A percentile compares a stretch with the other conserved stretches of the same genome.
Conservation (phyloP, 1,284 basidiomycete genomes). For the Austropuccinia psidii region DNA sequence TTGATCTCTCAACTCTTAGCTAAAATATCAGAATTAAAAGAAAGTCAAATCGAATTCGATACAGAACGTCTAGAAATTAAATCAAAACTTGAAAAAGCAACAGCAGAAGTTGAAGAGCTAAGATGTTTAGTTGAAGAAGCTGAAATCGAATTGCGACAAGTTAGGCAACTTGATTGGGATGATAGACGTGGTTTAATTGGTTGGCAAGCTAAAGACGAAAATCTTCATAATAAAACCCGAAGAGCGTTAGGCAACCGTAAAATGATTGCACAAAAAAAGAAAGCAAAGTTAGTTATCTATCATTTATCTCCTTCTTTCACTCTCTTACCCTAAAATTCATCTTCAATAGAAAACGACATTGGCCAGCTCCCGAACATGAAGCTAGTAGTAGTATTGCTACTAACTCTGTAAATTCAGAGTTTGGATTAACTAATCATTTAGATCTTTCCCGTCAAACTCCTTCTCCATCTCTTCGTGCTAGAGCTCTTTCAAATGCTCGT, state of each 20-base stretch:
- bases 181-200: conserved; percentile 21
- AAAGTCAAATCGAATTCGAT: conserved; percentile 63
- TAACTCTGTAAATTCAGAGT: neutral
- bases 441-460: neutral
- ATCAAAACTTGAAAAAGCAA: conserved; percentile 59
- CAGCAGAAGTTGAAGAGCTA: conserved; percentile 63
- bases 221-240: neutral
- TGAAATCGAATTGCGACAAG: conserved; percentile 53
- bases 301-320: neutral
- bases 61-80: conserved; percentile 60
- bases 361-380: conserved; percentile 31
- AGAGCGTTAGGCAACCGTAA: conserved; percentile 32
- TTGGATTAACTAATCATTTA: neutral
- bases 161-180: conserved; percentile 47
- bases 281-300: conserved; percentile 13
- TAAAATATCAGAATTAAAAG: conserved; percentile 71
- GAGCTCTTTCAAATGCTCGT: conserved; percentile 9
- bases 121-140: conserved; percentile 63
- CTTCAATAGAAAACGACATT: conserved; percentile 14
- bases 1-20: conserved; percentile 62
- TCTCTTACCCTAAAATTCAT: neutral
- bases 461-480: conserved; percentile 29
- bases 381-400: conserved; percentile 12
- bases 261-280: conserved; percentile 26
- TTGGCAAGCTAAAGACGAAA: neutral